These are phyloP conservation scores for Macadamia integrifolia DNA, from an alignment of 164 flowering plant species.

Conservation along the genomic window DNA sequence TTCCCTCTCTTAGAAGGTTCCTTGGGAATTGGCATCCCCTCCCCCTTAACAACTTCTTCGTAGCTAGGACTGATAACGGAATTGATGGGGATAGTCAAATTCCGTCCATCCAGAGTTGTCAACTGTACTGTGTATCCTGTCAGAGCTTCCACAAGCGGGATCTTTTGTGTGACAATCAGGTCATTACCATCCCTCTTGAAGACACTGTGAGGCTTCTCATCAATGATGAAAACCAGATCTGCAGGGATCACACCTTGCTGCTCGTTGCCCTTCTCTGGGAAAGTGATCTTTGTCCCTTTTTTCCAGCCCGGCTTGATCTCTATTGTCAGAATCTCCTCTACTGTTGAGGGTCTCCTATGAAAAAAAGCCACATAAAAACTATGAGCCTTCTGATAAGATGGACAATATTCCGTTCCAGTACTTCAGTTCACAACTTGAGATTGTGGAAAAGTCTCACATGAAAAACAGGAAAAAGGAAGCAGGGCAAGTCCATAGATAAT, in stretches of 20 bases:
- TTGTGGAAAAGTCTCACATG: too few species aligned
- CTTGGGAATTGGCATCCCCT: constrained; percentile 91
- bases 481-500: too few species aligned
- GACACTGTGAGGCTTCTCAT: constrained; percentile 74
- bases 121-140: constrained; percentile 76
- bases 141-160: constrained; percentile 75
- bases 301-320: constrained; percentile 95
- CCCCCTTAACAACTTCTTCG: constrained; percentile 79
- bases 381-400: background rate
- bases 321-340: constrained; percentile 76
- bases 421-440: too few species aligned
- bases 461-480: too few species aligned
- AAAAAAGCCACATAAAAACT: background rate
- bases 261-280: constrained; percentile 86
- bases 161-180: constrained; percentile 60
- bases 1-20: constrained; percentile 78
- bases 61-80: constrained; percentile 51
- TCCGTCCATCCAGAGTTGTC: constrained; percentile 75
- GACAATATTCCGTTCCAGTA: too few species aligned
- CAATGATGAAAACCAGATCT: constrained; percentile 81
- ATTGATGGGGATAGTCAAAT: constrained; percentile 51
- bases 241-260: constrained; percentile 69
- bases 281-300: constrained; percentile 95
- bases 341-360: constrained; percentile 57
- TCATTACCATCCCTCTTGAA: constrained; percentile 92